A percentile compares a stretch with the other conserved stretches of the same genome.
Evolutionary conservation across 768 basidiomycete genomes (phyloP).

Genomic region (Trametes cingulata): DNA sequence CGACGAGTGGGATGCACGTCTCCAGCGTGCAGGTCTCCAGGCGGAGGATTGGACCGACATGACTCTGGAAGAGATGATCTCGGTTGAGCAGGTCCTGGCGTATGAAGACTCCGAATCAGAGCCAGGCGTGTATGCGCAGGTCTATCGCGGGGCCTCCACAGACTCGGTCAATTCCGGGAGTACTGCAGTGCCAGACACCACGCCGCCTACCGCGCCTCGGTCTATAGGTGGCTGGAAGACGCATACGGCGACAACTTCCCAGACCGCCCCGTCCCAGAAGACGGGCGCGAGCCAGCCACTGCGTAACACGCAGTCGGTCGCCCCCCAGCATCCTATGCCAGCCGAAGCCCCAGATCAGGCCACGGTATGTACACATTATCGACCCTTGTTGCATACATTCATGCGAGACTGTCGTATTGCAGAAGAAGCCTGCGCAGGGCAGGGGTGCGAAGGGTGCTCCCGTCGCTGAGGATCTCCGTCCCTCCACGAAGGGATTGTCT

Average conservation of each 20-base stretch:
- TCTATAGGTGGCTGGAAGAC: neutral
- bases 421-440: neutral
- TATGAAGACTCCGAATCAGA: conserved; percentile 15
- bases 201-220: neutral
- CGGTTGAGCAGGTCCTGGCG: conserved; percentile 15
- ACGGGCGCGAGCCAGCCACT: neutral
- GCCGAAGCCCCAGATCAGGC: conserved; percentile 7
- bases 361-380: neutral
- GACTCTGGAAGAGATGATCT: conserved; percentile 15
- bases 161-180: neutral
- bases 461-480: conserved; percentile 9
- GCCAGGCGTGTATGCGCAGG: neutral
- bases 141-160: neutral
- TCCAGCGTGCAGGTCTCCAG: conserved; percentile 13
- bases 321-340: neutral
- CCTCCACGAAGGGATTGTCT: neutral
- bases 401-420: neutral
- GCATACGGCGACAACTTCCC: neutral
- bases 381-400: neutral
- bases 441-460: conserved; percentile 3
- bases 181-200: neutral
- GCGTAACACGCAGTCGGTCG: conserved; percentile 6
- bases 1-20: conserved; percentile 19
- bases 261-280: neutral
- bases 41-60: conserved; percentile 23